Percentiles rank a stretch among this genome's conserved stretches.
These are phyloP conservation scores for Colletotrichum eleusines DNA, from an alignment of 2,329 filamentous ascomycete species.

Conservation along the genomic window DNA sequence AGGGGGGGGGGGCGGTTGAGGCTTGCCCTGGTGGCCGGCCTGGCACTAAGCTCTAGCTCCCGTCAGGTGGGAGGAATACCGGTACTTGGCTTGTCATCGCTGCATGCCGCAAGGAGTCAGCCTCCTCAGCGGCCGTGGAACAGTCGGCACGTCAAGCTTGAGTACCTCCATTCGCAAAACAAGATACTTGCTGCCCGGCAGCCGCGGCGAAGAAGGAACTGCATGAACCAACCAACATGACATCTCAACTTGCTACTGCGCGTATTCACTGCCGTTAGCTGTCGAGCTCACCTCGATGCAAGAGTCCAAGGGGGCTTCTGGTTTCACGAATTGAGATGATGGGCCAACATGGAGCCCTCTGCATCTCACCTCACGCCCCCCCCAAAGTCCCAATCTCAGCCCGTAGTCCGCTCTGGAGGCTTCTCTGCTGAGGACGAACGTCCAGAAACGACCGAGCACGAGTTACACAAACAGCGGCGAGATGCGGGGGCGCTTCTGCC, in stretches of 20 bases:
- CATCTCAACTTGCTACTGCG: slow-evolving; percentile 29
- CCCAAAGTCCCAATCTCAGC: background rate
- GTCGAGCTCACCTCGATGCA: slow-evolving; percentile 22
- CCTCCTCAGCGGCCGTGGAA: background rate
- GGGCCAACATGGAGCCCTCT: slow-evolving; percentile 25
- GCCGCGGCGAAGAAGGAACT: background rate
- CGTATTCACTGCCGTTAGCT: slow-evolving; percentile 30
- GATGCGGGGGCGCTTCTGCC: background rate
- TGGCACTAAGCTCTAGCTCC: slow-evolving; percentile 38
- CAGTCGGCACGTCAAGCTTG: background rate
- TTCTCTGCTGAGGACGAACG: slow-evolving; percentile 25
- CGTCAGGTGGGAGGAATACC: slow-evolving; percentile 1
- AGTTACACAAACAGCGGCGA: slow-evolving; percentile 5
- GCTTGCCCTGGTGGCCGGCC: slow-evolving; percentile 34
- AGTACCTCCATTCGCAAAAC: slow-evolving; percentile 9
- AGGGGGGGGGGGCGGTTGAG: slow-evolving; percentile 16
- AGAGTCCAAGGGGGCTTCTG: slow-evolving; percentile 8
- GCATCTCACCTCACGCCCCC: background rate
- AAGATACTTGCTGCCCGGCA: background rate
- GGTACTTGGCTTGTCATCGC: slow-evolving; percentile 22
- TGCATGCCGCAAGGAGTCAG: slow-evolving; percentile 32
- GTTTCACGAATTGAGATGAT: slow-evolving; percentile 40
- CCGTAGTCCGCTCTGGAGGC: background rate
- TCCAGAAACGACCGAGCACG: slow-evolving; percentile 29
- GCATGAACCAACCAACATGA: slow-evolving; percentile 20